Evolutionary conservation across 2,329 filamentous ascomycete species (phyloP).

Genomic region (Bipolaris sorokiniana): DNA sequence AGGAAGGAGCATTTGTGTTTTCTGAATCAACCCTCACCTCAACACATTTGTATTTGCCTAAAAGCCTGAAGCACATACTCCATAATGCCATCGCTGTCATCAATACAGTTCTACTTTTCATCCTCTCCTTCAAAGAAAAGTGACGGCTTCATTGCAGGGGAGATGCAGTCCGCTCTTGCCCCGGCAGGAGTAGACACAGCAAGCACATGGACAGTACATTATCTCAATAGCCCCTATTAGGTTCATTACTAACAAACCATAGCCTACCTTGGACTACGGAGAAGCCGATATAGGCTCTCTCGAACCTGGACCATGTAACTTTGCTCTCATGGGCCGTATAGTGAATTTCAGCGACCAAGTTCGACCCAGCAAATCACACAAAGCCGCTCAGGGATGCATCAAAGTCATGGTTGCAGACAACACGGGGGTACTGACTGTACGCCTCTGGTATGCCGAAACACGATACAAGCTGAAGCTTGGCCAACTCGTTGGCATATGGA

Average conservation of each 20-base stretch:
- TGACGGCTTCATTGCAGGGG: slow-evolving; percentile 61
- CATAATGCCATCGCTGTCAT: slow-evolving; percentile 47
- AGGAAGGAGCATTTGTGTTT: neutral
- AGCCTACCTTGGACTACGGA: slow-evolving; percentile 56
- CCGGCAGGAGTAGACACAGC: slow-evolving; percentile 39
- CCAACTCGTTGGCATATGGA: slow-evolving; percentile 63
- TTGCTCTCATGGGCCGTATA: slow-evolving; percentile 62
- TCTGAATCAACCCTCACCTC: neutral
- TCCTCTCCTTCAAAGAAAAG: slow-evolving; percentile 41
- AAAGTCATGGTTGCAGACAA: slow-evolving; percentile 64
- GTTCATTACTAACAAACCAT: slow-evolving; percentile 37
- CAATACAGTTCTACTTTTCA: slow-evolving; percentile 55
- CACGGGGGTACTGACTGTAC: slow-evolving; percentile 61
- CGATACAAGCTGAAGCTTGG: slow-evolving; percentile 58
- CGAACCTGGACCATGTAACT: slow-evolving; percentile 56
- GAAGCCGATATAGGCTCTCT: slow-evolving; percentile 57
- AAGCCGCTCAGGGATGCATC: slow-evolving; percentile 58
- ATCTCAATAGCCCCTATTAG: neutral
- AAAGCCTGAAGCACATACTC: neutral
- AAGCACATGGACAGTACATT: slow-evolving; percentile 22
- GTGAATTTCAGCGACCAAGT: slow-evolving; percentile 60
- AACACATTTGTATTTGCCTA: neutral
- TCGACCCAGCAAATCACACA: slow-evolving; percentile 52
- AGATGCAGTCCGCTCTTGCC: slow-evolving; percentile 51
- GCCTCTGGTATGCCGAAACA: slow-evolving; percentile 57